Evolutionary conservation across 495 filamentous ascomycete genomes (phyloP), one percentile per base, ranked within the genome.

Genomic region (Neurospora hispaniola): DNA sequence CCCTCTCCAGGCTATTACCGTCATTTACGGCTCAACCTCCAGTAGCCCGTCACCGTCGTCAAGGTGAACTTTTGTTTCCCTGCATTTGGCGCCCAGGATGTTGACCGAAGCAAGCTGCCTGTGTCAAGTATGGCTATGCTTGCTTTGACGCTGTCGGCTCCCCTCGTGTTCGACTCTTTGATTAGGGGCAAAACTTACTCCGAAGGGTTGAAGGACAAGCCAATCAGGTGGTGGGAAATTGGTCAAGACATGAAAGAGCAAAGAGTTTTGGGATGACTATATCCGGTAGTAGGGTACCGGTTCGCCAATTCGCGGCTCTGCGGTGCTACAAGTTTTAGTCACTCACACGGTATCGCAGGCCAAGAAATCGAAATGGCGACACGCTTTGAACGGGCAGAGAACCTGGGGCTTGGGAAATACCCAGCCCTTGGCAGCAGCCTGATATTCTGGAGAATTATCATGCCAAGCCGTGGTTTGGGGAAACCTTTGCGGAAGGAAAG

Each of bases 361-460:
- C 48, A 59, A 59, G 48, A 59, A 31, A 23, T 59, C 23, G 48
- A 31, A 23, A 59, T 59, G 48, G 48, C 12, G 5, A 59, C 48
- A 59, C 23, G 23, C 27, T 59, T 62, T 41, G 59, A 35, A 69
- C 18, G n/a, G n/a, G n/a, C n/a, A 35, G 38, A 70, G 5, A 74
- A 73, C 72, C 72, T 72, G 72, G 74, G 74, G 74, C 66, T 38
- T 70, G 71, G 74, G 42, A 73, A 73, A 44, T 73, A 76, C 78
- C 78, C 72, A 80, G 76, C 23, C 20, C 79, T 80, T 80, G 79
- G 79, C 79, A 76, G 75, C 76, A 76, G 75, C 76, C 76, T 75
- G 72, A 18, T 76, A 71, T 72, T 76, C 78, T 76, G 76, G 76
- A 73, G 40, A 69, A 38, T 48, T 71, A 35, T 12, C 70, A 59